Conservation (phyloP, 2,329 filamentous ascomycete species). For the Calonectria honghensis region DNA sequence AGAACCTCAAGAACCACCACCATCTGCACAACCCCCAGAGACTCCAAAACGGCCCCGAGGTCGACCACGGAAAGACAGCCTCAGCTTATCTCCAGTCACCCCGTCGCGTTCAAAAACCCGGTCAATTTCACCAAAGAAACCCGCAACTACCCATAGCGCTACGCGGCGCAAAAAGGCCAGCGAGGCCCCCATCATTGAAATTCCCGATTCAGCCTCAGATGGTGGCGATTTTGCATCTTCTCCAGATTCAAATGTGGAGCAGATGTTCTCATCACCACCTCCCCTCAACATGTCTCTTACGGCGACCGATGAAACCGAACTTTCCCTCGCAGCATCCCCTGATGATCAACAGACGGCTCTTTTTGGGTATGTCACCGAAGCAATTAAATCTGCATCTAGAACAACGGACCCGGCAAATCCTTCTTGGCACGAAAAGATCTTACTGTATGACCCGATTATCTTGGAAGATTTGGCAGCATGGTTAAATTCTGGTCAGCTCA, state of each 20-base stretch:
- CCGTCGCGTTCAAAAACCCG: slow-evolving; percentile 37
- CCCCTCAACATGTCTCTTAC: slow-evolving; percentile 66
- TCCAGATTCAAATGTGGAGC: slow-evolving; percentile 60
- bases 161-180: slow-evolving; percentile 41
- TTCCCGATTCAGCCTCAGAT: slow-evolving; percentile 71
- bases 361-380: slow-evolving; percentile 73
- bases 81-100: slow-evolving; percentile 29
- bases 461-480: slow-evolving; percentile 89
- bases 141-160: slow-evolving; percentile 35
- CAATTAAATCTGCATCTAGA: slow-evolving; percentile 70
- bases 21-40: slow-evolving; percentile 58
- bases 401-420: slow-evolving; percentile 70
- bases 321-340: slow-evolving; percentile 62
- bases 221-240: slow-evolving; percentile 55
- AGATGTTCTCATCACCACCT: slow-evolving; percentile 66
- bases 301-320: slow-evolving; percentile 66
- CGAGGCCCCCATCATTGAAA: slow-evolving; percentile 63
- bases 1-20: slow-evolving; percentile 59
- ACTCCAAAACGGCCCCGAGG: slow-evolving; percentile 63
- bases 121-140: slow-evolving; percentile 41
- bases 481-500: slow-evolving; percentile 84
- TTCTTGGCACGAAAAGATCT: slow-evolving; percentile 93
- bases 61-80: slow-evolving; percentile 62
- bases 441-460: slow-evolving; percentile 93
- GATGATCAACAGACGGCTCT: slow-evolving; percentile 66